phyloP scores from a whole-genome alignment of 495 filamentous ascomycete species.

The Penicillium riverlandense region DNA sequence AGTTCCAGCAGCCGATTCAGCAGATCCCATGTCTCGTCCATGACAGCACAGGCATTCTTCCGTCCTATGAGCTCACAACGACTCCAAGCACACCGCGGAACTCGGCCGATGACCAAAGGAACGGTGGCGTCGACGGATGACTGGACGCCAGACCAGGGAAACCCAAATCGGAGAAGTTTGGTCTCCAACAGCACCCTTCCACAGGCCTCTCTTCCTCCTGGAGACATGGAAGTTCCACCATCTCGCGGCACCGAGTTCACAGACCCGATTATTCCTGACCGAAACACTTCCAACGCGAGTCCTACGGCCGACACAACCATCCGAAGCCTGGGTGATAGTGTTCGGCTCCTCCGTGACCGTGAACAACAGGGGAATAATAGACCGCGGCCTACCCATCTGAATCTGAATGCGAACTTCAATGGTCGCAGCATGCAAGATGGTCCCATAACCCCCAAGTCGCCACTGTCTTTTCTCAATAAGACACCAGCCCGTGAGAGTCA shows the following conservation, averaged over 20 bases:
- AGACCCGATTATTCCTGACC: conserved; percentile 53
- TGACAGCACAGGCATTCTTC: conserved; percentile 88
- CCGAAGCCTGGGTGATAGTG: conserved; percentile 65
- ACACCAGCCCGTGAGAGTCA: conserved; percentile 35
- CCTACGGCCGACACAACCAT: conserved; percentile 60
- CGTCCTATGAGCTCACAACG: conserved; percentile 95
- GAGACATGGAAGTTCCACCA: conserved; percentile 55
- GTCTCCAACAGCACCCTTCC: conserved; percentile 37
- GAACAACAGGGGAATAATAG: conserved; percentile 32
- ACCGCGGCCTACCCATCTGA: conserved; percentile 47
- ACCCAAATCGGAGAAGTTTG: conserved; percentile 43
- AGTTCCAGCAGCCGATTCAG: conserved; percentile 69
- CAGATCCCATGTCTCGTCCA: conserved; percentile 80
- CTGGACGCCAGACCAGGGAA: conserved; percentile 31
- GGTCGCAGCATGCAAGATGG: conserved; percentile 40
- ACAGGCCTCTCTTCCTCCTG: conserved; percentile 30
- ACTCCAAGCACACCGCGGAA: conserved; percentile 80
- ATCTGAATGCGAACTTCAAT: conserved; percentile 50
- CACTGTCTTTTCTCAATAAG: conserved; percentile 57
- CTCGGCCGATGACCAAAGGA: conserved; percentile 41
- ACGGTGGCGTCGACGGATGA: conserved; percentile 34
- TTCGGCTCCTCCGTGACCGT: conserved; percentile 58
- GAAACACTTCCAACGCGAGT: conserved; percentile 66
- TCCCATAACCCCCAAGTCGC: conserved; percentile 48
- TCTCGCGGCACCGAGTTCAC: conserved; percentile 78